Base-by-base conservation (phyloP, 1,139 yeast genomes). In the Kurtzmaniella quercitrusa region DNA sequence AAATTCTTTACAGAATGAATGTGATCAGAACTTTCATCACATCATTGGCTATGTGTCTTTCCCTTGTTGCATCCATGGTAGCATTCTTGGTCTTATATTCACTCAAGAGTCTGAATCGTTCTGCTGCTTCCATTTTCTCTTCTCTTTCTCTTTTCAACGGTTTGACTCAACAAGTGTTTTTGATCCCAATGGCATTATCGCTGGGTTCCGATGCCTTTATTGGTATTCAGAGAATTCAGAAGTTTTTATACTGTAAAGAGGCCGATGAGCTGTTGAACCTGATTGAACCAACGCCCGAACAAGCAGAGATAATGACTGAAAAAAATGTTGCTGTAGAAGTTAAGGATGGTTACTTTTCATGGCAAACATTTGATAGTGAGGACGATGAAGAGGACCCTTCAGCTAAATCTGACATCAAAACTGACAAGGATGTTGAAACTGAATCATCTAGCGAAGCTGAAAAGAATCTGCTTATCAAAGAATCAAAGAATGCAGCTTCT, bases 51-150 rank as follows among this genome's bases (percentile, higher is more conserved):
- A 65, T 79, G 56, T 71, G 83, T 2, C 70, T 86, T 43, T 84
- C 94, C 0, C 71, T 77, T 16, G 60, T 86, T 48, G 79, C 91
- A 1, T 84, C 94, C 2, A 73, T 85, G 76, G 70, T 82, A 2
- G 76, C 96, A 0, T 90, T 89, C 57, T 76, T 89, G 50, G 82
- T 82, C 0, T 65, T 86, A 51, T 83, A 82, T 52, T 81, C 75
- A 37, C 64, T 81, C 4, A 12, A 49, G 50, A 65, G 73, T 39
- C 63, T 70, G 19, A 56, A 56, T n/a, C 73, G 79, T 50, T 70
- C 73, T 48, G 83, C 95, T 1, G 91, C 89, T 2, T 67, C 75
- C 31, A 80, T 89, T n/a, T 90, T 90, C 58, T 78, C 96, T 0
- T 84, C 96, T 11, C 69, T 90, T 43, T 77, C 94, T 0, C 72